Conservation (phyloP, 768 basidiomycete genomes). For the Coprinopsis strossmayeri region DNA sequence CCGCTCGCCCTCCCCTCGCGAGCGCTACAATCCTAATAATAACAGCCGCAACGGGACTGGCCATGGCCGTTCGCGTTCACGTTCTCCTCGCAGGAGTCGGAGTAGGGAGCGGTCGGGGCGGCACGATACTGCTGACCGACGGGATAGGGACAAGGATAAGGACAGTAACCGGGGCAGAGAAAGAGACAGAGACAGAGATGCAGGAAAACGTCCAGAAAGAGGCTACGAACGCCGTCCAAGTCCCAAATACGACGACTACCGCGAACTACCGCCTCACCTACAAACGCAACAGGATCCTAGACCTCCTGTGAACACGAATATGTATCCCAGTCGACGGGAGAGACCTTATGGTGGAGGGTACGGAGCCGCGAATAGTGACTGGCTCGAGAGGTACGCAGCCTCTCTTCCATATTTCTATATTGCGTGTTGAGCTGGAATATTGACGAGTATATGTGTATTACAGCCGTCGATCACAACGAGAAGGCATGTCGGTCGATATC, state of each 20-base stretch:
- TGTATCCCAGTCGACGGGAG: conserved; percentile 42
- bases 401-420: neutral
- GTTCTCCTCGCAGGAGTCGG: conserved; percentile 24
- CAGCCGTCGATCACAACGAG: conserved; percentile 70
- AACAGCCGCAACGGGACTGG: too few species aligned
- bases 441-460: conserved; percentile 1
- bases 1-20: conserved; percentile 41
- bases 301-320: conserved; percentile 45
- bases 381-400: conserved; percentile 56
- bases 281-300: too few species aligned
- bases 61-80: conserved; percentile 24
- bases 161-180: conserved; percentile 21
- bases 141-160: conserved; percentile 25
- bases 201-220: conserved; percentile 16
- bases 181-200: conserved; percentile 11
- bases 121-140: too few species aligned
- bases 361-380: conserved; percentile 38
- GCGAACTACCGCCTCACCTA: conserved; percentile 32
- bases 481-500: conserved; percentile 47
- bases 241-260: conserved; percentile 54
- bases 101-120: too few species aligned
- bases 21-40: conserved; percentile 12
- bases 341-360: conserved; percentile 15
- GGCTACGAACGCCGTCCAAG: conserved; percentile 36
- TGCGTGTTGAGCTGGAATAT: neutral